These are phyloP conservation scores for Henckelia pumila DNA, from an alignment of 257 asterid genomes.

Conservation along the genomic window DNA sequence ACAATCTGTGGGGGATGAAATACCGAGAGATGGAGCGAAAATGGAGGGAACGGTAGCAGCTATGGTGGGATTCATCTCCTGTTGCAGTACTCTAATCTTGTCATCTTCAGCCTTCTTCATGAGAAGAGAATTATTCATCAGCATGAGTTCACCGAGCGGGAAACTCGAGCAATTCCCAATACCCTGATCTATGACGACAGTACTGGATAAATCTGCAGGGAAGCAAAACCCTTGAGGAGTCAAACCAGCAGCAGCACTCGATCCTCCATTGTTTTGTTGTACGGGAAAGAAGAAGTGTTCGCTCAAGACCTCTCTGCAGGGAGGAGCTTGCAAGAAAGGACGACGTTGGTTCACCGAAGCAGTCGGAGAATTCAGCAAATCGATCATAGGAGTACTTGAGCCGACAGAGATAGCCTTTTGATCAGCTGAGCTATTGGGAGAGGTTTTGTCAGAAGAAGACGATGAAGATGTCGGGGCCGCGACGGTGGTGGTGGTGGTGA, in stretches of 20 bases:
- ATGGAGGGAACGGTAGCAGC: constrained; percentile 15
- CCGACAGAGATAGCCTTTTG: constrained; percentile 41
- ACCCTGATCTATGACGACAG: constrained; percentile 20
- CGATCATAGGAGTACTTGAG: constrained; percentile 38
- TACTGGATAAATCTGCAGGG: constrained; percentile 36
- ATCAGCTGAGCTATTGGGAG: constrained; percentile 51
- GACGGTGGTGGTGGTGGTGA: constrained; percentile 7
- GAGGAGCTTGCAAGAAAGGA: constrained; percentile 35
- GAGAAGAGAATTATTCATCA: constrained; percentile 44
- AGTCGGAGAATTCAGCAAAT: constrained; percentile 56
- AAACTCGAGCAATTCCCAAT: constrained; percentile 32
- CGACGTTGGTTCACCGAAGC: constrained; percentile 77
- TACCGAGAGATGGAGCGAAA: constrained; percentile 23
- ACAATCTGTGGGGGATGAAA: constrained; percentile 27
- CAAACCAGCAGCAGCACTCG: constrained; percentile 18
- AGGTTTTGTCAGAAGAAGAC: constrained; percentile 58
- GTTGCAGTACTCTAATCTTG: constrained; percentile 45
- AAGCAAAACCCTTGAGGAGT: constrained; percentile 58
- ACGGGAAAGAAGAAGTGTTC: constrained; percentile 53
- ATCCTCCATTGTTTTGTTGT: constrained; percentile 32
- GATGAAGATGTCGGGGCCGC: constrained; percentile 39
- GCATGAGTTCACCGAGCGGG: constrained; percentile 50
- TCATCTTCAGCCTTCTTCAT: constrained; percentile 42
- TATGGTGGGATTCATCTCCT: constrained; percentile 26
- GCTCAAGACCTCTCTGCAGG: constrained; percentile 41